Evolutionary conservation across 441 rosid species (phyloP).

Genomic region (Caryocar brasiliense): DNA sequence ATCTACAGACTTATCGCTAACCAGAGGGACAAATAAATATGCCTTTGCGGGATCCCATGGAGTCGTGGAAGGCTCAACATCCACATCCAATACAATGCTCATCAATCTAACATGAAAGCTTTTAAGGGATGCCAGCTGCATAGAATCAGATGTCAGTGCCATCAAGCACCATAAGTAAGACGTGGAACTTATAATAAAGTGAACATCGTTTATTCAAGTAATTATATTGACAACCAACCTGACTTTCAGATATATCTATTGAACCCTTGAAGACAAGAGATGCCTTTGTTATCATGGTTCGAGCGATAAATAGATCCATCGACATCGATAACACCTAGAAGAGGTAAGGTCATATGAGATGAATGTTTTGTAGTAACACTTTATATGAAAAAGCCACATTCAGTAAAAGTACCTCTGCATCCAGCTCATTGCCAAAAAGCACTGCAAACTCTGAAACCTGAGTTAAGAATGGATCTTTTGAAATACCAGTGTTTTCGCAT

Average conservation of each 20-base stretch:
- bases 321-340: constrained; percentile 99
- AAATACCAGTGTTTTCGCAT: constrained; percentile 54
- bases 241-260: constrained; percentile 61
- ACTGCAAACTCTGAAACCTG: constrained; percentile 89
- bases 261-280: constrained; percentile 85
- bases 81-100: constrained; percentile 99
- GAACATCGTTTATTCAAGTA: not conserved
- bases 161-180: not conserved
- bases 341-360: constrained; percentile 1
- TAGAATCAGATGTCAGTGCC: constrained; percentile 10
- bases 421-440: constrained; percentile 98
- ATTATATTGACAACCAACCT: constrained; percentile 37
- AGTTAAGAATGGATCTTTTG: constrained; percentile 83
- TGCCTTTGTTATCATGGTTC: constrained; percentile 95
- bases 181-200: not conserved
- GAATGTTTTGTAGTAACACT: not conserved
- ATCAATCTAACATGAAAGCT: constrained; percentile 91
- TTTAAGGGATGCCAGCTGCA: constrained; percentile 92
- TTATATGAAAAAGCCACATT: too few species aligned
- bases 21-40: constrained; percentile 92
- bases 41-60: constrained; percentile 99
- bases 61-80: constrained; percentile 98
- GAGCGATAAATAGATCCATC: constrained; percentile 99
- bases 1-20: constrained; percentile 58
- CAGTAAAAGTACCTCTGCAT: constrained; percentile 80